These are phyloP conservation scores for Borovskyia barvae DNA, from an alignment of 208 protist species.

Conservation along the genomic window DNA sequence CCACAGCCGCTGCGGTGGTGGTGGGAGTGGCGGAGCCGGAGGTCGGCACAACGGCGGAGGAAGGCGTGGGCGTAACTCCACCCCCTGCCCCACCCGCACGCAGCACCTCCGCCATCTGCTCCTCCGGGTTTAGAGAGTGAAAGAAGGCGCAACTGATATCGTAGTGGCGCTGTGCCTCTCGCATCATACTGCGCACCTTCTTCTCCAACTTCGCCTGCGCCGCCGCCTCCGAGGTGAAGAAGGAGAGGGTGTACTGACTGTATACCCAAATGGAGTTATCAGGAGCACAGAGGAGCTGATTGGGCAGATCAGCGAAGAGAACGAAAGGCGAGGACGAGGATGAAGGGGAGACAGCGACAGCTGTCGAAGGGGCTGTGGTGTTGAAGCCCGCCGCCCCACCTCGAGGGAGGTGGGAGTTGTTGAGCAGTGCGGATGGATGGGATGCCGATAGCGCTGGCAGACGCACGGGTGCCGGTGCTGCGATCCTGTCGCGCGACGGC, in stretches of 20 bases:
- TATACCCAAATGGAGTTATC: slow-evolving; percentile 68
- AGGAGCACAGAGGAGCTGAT: slow-evolving; percentile 69
- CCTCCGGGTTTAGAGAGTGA: slow-evolving; percentile 7
- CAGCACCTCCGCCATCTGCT: slow-evolving; percentile 37
- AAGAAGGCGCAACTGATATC: slow-evolving; percentile 24
- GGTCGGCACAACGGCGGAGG: background rate
- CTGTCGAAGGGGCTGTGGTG: background rate
- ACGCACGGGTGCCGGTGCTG: no score
- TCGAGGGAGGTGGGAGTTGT: no score
- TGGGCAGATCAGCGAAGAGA: slow-evolving; percentile 52
- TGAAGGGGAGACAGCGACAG: background rate
- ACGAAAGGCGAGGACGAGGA: slow-evolving; percentile 7
- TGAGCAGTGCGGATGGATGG: no score
- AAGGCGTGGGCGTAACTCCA: background rate
- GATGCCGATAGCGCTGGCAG: no score
- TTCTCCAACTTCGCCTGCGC: slow-evolving; percentile 30
- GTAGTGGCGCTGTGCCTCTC: slow-evolving; percentile 29
- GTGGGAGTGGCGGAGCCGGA: background rate
- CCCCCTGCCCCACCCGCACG: slow-evolving; percentile 3
- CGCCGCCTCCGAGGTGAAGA: slow-evolving; percentile 33
- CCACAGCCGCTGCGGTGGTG: background rate
- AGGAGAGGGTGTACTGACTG: slow-evolving; percentile 48
- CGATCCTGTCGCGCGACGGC: no score
- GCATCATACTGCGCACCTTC: slow-evolving; percentile 44
- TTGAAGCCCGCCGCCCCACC: background rate